Conservation (phyloP, 495 filamentous ascomycete species). For the Penicillium turbatum region DNA sequence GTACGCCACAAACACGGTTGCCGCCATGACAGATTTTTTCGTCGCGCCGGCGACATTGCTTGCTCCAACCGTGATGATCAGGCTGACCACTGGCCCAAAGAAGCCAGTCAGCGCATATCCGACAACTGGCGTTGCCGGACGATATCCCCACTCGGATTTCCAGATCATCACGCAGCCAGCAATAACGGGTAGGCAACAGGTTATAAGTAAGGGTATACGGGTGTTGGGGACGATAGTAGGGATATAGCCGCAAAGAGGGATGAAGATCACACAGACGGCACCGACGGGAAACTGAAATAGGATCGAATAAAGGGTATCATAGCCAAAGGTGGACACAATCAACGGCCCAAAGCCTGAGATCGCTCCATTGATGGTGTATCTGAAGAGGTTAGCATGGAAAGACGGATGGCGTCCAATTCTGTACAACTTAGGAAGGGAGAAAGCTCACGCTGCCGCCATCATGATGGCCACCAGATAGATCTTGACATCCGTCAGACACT, state of each 20-base stretch:
- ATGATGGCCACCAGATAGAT: conserved; percentile 53
- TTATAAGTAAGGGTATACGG: conserved; percentile 57
- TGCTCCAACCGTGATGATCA: conserved; percentile 64
- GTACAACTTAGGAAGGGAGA: background rate
- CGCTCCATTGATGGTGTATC: conserved; percentile 69
- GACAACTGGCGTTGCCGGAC: conserved; percentile 57
- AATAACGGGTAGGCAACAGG: conserved; percentile 66
- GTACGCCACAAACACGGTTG: conserved; percentile 69
- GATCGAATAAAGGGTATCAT: conserved; percentile 58
- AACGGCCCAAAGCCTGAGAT: conserved; percentile 73
- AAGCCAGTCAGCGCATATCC: conserved; percentile 69
- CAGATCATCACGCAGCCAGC: conserved; percentile 72
- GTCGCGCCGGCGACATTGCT: conserved; percentile 72
- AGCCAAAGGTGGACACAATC: conserved; percentile 73
- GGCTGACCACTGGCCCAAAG: conserved; percentile 61
- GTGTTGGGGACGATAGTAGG: conserved; percentile 57
- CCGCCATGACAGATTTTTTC: conserved; percentile 71
- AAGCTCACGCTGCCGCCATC: conserved; percentile 50
- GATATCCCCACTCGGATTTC: conserved; percentile 62
- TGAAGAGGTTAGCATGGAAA: conserved; percentile 9
- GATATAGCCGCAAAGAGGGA: conserved; percentile 61
- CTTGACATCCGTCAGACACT: conserved; percentile 47
- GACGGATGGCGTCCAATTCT: background rate
- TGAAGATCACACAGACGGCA: conserved; percentile 57
- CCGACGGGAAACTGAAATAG: conserved; percentile 71